Base-by-base conservation (phyloP, 306 rosid genomes). In the Trifolium dubium region DNA sequence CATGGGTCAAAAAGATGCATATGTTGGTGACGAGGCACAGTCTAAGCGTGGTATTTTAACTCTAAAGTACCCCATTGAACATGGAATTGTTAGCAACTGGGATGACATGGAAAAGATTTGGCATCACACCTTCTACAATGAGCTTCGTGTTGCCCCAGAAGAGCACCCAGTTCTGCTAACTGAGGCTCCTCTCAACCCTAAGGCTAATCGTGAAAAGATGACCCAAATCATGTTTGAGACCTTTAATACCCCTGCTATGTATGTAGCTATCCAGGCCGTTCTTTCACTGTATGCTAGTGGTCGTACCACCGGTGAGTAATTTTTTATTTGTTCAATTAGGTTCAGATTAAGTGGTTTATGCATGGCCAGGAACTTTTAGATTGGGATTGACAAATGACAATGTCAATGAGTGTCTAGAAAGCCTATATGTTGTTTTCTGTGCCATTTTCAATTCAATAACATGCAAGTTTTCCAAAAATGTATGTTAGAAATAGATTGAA, bases 221-320 rank as follows among this genome's bases (percentile, higher is more conserved):
- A 94, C 99, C 71, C 99, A 94, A 85, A 94, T 94, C 81, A 94
- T 94, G 99, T 94, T 94, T 56, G 99, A 94, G 88, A 94, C 99
- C 29, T 94, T 94, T 58, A 94, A 92, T 75, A 77, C 99, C 75
- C 99, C 99, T 35, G 99, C 99, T 10, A 94, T 94, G 99, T 94
- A 94, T 81, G 99, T 94, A 2, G 99, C 99, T 82, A 94, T 94
- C 82, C 99, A 94, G 84, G 99, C 99, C 28, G 99, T 94, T 79
- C 96, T 94, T 71, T 94, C 99, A 67, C 85, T 94, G 15, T 94
- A 94, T 75, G 97, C 99, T 17, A 94, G 99, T 87, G 99, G 99
- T 35, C 99, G 99, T 72, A 94, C 99, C 64, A 94, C 99, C 59
- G 99, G 99, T 94, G 82, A 86, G 96, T 10, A 2, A 44, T 46